Evolutionary conservation across 1,139 yeast species (phyloP), one percentile per base, ranked within the genome.

Genomic region (Hyphopichia pseudoburtonii): DNA sequence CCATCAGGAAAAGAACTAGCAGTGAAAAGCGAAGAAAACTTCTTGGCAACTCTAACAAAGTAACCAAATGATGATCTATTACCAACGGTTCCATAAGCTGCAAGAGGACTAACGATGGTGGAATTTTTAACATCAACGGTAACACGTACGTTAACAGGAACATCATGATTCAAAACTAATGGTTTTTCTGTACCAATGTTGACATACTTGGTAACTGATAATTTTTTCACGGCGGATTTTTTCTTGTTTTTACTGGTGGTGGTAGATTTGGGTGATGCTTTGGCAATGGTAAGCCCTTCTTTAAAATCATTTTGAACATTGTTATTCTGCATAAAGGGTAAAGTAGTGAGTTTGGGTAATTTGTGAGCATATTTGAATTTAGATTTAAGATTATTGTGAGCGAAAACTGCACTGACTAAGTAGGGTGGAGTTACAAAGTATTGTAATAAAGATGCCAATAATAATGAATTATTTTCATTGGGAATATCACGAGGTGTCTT

Each of bases 351-450:
- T 51, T 79, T 80, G 28, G 96, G 96, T 44, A 85, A 68, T 46
- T 75, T 78, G 31, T 70, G 66, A 1, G 96, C 96, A 47, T 78
- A 72, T 41, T 74, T 75, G 58, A 86, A 81, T 47, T 81, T 73
- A 36, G 68, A 63, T 40, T 71, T 70, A 44, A 52, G 56, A 32
- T 56, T 51, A 41, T 48, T 53, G 17, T 51, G 42, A 24, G 56
- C 54, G 61, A 89, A 86, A 8, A 83, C 71, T 1, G 82, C 63
- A 44, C 81, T 80, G 17, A 83, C 75, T 28, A 89, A 68, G 53
- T 89, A 87, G 34, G 90, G 86, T 1, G 97, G 97, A 0, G 97
- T 89, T 12, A 89, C 78, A 51, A 87, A 87, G 54, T 69, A 89
- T 55, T 88, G 96, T 37, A 89, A 65, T 36, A 89, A 66, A 2